Conservation (phyloP, 495 filamentous ascomycete genomes). For the Copromyces sp. region DNA sequence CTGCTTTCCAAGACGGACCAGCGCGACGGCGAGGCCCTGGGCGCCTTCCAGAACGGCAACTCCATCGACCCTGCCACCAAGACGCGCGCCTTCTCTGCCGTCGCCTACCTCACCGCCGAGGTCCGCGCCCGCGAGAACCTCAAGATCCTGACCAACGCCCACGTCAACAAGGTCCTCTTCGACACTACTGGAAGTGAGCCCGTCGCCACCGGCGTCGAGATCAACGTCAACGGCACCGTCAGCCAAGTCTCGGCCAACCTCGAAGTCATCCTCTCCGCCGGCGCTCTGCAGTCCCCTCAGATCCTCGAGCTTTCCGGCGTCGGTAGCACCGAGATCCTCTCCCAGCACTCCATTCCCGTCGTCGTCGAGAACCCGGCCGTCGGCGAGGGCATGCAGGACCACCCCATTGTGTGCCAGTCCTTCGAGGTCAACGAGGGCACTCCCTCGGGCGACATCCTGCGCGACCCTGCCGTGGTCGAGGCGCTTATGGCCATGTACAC, state of each 20-base stretch:
- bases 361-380: constrained; percentile 65
- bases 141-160: constrained; percentile 33
- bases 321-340: constrained; percentile 56
- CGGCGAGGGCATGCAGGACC: constrained; percentile 55
- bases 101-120: constrained; percentile 27
- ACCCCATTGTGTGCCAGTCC: constrained; percentile 28
- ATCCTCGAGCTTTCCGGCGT: constrained; percentile 66
- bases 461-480: constrained; percentile 29
- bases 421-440: constrained; percentile 34
- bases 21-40: constrained; percentile 27
- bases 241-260: constrained; percentile 18
- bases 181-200: constrained; percentile 8
- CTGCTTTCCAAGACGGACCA: constrained; percentile 27
- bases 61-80: constrained; percentile 33
- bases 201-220: constrained; percentile 27
- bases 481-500: constrained; percentile 28
- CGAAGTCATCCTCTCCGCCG: constrained; percentile 51
- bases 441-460: constrained; percentile 32
- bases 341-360: constrained; percentile 54
- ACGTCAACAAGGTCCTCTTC: constrained; percentile 34
- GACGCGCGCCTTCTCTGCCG: constrained; percentile 28
- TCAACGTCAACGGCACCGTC: constrained; percentile 21
- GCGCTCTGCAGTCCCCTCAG: constrained; percentile 49
- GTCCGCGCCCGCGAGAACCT: constrained; percentile 34
- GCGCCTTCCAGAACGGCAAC: constrained; percentile 36